Base-by-base conservation (phyloP, 805 yeast species). In the Saccharomycopsis lassenensis region DNA sequence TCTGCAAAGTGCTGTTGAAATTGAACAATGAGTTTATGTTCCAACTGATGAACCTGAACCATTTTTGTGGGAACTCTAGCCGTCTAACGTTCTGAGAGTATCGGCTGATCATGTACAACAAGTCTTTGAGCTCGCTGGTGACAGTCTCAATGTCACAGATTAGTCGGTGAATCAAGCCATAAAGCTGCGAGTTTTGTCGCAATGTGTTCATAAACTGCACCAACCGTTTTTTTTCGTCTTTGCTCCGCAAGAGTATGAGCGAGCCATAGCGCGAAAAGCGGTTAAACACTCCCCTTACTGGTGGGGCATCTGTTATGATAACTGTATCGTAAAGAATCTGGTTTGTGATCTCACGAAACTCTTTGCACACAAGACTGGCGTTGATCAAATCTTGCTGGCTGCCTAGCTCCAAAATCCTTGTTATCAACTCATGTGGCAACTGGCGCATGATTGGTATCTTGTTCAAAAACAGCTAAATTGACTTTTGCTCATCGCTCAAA, bases 21-120 rank as follows among this genome's bases (percentile, higher is more conserved):
- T 8, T 16, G 19, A 38, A 24, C 12, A 22, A 19, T 15, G 39
- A 23, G 24, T 38, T 36, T 11, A 38, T 31, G 15, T 35, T 26
- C 29, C 32, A 29, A 10, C 31, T 20, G 11, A 38, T 21, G n/a
- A 18, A 11, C 31, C 29, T 29, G 19, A 38, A 36, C 42, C 42
- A 38, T 7, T 22, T n/a, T 7, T 12, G 17, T 2, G 42, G 35
- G 18, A 19, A 38, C 31, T 34, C 42, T n/a, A 38, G 22, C n/a
- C 27, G 24, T 20, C 18, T 16, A 3, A 38, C 12, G 11, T 12
- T 10, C 8, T 21, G 19, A 7, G 30, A 18, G 7, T 30, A 15
- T 5, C n/a, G n/a, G 5, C 21, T 14, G 14, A 38, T 24, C 6
- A 29, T n/a, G 8, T 18, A n/a, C 8, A 38, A 24, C 8, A 38